Evolutionary conservation across 2,329 filamentous ascomycete genomes (phyloP).

Genomic region (Penicillium glabrum): DNA sequence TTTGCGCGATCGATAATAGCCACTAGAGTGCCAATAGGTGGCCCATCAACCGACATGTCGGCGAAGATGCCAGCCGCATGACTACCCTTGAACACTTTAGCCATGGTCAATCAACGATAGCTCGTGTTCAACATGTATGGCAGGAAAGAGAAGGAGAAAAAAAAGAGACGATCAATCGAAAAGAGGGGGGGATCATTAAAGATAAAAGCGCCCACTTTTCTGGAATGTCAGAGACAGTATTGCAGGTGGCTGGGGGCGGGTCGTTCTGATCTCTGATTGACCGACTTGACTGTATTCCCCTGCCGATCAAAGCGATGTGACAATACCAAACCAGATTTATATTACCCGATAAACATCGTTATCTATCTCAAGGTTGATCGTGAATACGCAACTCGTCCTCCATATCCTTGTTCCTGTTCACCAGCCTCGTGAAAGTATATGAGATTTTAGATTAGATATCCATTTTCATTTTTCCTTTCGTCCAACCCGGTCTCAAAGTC

Average conservation of each 20-base stretch:
- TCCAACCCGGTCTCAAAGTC: conserved; percentile 10
- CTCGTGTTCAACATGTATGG: neutral
- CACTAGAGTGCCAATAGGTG: conserved; percentile 88
- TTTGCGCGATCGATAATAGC: conserved; percentile 91
- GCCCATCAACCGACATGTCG: conserved; percentile 90
- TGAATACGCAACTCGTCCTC: neutral
- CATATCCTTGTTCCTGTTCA: neutral
- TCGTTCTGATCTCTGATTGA: conserved; percentile 13
- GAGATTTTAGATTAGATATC: neutral
- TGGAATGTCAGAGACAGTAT: conserved; percentile 22
- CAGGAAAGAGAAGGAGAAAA: neutral
- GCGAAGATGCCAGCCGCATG: conserved; percentile 93
- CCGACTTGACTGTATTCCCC: conserved; percentile 2
- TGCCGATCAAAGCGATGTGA: conserved; percentile 7
- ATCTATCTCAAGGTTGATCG: neutral
- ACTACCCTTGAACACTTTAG: conserved; percentile 59
- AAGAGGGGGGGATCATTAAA: conserved; percentile 6
- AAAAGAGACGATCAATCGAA: neutral
- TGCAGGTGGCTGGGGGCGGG: conserved; percentile 22
- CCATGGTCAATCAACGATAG: conserved; percentile 8
- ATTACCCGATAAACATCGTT: conserved; percentile 15
- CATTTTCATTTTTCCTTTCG: conserved; percentile 1
- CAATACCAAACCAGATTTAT: conserved; percentile 13
- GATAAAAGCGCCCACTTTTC: conserved; percentile 13
- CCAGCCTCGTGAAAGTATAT: neutral